Percentiles rank a stretch among this genome's conserved stretches.
phyloP scores from a whole-genome alignment of 352 stramenopile genomes.

The Phytophthora tubulina region DNA sequence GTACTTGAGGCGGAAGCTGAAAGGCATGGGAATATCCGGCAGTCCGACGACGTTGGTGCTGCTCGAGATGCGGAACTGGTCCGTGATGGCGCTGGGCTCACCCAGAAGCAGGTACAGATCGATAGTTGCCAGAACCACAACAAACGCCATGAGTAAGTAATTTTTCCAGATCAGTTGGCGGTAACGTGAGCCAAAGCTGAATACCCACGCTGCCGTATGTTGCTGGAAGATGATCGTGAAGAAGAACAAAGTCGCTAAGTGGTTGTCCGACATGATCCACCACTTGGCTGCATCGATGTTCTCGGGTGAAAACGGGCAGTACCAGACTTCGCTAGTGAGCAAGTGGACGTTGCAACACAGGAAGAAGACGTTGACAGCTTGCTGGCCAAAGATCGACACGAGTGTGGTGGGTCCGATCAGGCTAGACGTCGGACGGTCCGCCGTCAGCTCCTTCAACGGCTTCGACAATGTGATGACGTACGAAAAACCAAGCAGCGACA shows the following conservation, averaged over 20 bases:
- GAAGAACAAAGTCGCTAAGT: constrained; percentile 45
- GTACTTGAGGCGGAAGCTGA: constrained; percentile 49
- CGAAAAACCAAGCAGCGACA: constrained; percentile 72
- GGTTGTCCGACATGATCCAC: constrained; percentile 59
- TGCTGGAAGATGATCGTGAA: constrained; percentile 48
- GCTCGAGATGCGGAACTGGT: constrained; percentile 62
- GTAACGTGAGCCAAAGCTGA: constrained; percentile 58
- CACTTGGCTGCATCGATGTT: constrained; percentile 53
- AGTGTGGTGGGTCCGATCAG: constrained; percentile 69
- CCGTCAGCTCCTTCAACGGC: constrained; percentile 40
- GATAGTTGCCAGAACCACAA: constrained; percentile 31
- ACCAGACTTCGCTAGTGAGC: constrained; percentile 47
- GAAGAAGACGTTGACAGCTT: constrained; percentile 65
- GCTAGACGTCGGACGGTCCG: constrained; percentile 52
- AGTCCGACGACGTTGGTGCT: constrained; percentile 61
- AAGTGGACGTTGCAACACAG: constrained; percentile 43
- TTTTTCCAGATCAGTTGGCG: constrained; percentile 59
- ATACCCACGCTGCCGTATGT: constrained; percentile 42
- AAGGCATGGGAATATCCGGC: constrained; percentile 53
- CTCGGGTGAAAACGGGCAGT: constrained; percentile 53
- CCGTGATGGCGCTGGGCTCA: constrained; percentile 45
- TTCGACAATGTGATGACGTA: constrained; percentile 81
- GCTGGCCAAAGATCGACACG: constrained; percentile 51
- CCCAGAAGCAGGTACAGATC: constrained; percentile 57
- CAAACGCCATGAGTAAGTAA: constrained; percentile 47